These are phyloP conservation scores for Globisporangium recalcitrans DNA, from an alignment of 352 stramenopile genomes.

Conservation along the genomic window DNA sequence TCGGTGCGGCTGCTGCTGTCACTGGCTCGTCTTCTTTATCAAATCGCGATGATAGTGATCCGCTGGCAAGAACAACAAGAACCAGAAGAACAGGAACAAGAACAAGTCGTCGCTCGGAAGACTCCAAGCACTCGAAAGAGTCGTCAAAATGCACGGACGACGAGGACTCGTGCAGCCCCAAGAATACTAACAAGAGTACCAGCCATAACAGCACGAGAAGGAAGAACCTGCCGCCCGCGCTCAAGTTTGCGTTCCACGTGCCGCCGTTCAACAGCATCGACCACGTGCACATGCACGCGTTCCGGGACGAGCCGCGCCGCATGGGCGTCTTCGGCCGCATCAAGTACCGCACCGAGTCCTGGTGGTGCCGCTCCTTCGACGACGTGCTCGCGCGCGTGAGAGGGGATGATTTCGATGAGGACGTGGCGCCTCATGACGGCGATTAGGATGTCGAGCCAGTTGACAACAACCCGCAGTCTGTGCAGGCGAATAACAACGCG, in stretches of 20 bases:
- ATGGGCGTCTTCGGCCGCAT: constrained; percentile 57
- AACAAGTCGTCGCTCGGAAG: too few species aligned
- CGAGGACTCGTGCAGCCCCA: constrained; percentile 10
- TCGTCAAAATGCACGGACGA: constrained; percentile 14
- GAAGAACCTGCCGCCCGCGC: neutral
- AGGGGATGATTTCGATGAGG: neutral
- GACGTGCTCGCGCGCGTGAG: constrained; percentile 44
- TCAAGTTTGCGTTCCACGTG: constrained; percentile 32
- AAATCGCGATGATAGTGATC: neutral
- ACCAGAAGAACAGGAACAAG: too few species aligned
- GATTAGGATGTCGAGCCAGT: neutral
- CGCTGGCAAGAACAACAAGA: neutral
- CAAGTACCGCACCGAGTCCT: constrained; percentile 81
- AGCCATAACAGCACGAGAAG: neutral
- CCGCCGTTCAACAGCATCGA: constrained; percentile 88
- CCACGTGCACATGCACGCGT: constrained; percentile 87
- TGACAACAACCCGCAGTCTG: neutral
- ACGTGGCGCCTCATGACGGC: neutral
- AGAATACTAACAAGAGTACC: neutral
- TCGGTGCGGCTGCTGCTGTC: neutral
- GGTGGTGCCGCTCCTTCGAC: constrained; percentile 79
- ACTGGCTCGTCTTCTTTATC: neutral
- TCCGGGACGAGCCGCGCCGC: constrained; percentile 31
- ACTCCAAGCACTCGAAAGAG: constrained; percentile 10
- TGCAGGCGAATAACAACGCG: too few species aligned